Conservation (phyloP, 306 rosid genomes). For the Aeschynomene evenia region DNA sequence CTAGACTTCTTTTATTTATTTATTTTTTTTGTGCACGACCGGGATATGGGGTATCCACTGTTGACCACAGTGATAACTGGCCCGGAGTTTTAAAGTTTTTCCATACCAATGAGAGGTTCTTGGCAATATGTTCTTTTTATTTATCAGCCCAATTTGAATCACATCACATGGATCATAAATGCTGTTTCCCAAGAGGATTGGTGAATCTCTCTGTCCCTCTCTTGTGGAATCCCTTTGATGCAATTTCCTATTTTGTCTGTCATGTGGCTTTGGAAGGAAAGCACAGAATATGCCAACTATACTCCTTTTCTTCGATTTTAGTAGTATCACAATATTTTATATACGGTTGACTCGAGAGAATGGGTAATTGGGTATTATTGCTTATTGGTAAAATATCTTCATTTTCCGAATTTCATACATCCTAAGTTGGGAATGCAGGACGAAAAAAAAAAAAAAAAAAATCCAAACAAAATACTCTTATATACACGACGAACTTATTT, state of each 20-base stretch:
- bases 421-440: not conserved
- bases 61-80: no score
- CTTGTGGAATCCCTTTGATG: not conserved
- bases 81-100: no score
- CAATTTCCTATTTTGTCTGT: not conserved
- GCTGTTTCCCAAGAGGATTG: not conserved
- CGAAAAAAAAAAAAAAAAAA: conserved; percentile 6
- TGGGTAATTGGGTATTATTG: not conserved
- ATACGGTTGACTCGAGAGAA: not conserved
- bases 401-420: not conserved
- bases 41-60: no score
- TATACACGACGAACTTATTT: conserved; percentile 36
- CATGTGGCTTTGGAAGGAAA: not conserved
- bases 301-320: not conserved
- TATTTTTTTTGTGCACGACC: no score
- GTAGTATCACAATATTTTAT: not conserved
- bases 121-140: no score
- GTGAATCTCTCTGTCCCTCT: not conserved
- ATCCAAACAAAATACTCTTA: conserved; percentile 13
- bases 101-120: no score
- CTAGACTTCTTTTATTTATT: no score
- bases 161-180: conserved; percentile 2
- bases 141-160: not conserved
- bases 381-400: not conserved
- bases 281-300: not conserved